These are phyloP conservation scores for Mycena amicta DNA, from an alignment of 768 basidiomycete species.

Conservation along the genomic window DNA sequence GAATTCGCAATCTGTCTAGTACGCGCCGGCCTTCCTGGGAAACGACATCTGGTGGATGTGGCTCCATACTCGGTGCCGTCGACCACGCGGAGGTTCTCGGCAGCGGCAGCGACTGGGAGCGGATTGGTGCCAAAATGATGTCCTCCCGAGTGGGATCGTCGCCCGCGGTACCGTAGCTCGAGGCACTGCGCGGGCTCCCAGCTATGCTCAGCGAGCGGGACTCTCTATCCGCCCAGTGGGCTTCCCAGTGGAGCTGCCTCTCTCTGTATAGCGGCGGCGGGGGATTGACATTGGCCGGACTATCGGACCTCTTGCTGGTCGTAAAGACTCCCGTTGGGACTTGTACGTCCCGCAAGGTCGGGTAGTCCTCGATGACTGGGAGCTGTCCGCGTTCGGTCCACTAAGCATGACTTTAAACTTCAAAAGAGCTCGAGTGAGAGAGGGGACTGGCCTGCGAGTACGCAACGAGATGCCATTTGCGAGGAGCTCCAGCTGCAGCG, in stretches of 20 bases:
- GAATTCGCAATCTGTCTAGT: conserved; percentile 12
- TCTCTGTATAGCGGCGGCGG: background rate
- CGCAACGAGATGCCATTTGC: conserved; percentile 61
- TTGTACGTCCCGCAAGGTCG: conserved; percentile 46
- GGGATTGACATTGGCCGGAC: background rate
- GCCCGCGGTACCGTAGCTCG: too few species aligned
- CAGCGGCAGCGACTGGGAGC: background rate
- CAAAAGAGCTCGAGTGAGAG: background rate
- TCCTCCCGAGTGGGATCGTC: background rate
- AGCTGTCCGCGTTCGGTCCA: conserved; percentile 50
- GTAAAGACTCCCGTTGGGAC: conserved; percentile 55
- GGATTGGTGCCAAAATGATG: background rate
- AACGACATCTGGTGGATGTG: background rate
- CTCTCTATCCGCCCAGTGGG: background rate
- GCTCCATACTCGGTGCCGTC: background rate
- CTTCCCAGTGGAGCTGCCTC: background rate
- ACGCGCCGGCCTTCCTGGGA: conserved; percentile 18
- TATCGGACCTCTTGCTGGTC: conserved; percentile 43
- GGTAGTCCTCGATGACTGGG: conserved; percentile 55
- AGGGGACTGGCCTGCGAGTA: conserved; percentile 49
- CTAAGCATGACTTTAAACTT: conserved; percentile 28
- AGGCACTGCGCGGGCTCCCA: too few species aligned
- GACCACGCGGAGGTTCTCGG: background rate
- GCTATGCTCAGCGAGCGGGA: background rate
- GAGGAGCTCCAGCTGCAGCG: conserved; percentile 42